Evolutionary conservation across 306 rosid genomes (phyloP), one percentile per base, ranked within the genome.

Genomic region (Casuarina equisetifolia): DNA sequence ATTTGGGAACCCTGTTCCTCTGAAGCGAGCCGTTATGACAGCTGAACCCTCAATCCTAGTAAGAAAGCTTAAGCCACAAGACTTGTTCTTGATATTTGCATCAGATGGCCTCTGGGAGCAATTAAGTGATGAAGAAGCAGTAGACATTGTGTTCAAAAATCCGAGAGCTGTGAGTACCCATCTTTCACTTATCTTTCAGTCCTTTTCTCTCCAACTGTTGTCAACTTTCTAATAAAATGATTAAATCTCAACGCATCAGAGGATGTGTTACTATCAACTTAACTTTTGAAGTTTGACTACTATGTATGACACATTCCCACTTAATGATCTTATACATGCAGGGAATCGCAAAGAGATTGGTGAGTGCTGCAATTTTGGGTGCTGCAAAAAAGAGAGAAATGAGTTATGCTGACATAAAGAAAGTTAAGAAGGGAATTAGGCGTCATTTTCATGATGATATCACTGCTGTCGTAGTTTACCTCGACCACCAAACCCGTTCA

Each of bases 21-120:
- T 95, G 86, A 92, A 81, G 81, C 90, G 94, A 71, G 89, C 99
- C 4, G 97, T 86, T 61, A 93, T 95, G 84, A 91, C 97, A 12
- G 97, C 99, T 6, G 97, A 92, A 66, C 99, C 99, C n/a, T 92
- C 99, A 3, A 58, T 95, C 76, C 77, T 91, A 39, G 80, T 72
- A 35, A 90, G 94, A 83, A 86, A 91, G 77, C 89, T 92, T 46
- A 86, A 81, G 44, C 83, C 97, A 4, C 90, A 91, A 77, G 99
- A 95, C 82, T 77, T 87, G 67, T 95, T 95, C 89, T 84, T 95
- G 78, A 92, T 95, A 79, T 95, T 95, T 79, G 97, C 99, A 78
- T 95, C 99, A 9, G 99, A 95, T 79, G 99, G 99, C 78, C 97
- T 95, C 35, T 95, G 99, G 99, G 99, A 95, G 85, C 99, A 92